These are phyloP conservation scores for Oldenlandia corymbosa DNA, from an alignment of 257 asterid species.

Conservation along the genomic window DNA sequence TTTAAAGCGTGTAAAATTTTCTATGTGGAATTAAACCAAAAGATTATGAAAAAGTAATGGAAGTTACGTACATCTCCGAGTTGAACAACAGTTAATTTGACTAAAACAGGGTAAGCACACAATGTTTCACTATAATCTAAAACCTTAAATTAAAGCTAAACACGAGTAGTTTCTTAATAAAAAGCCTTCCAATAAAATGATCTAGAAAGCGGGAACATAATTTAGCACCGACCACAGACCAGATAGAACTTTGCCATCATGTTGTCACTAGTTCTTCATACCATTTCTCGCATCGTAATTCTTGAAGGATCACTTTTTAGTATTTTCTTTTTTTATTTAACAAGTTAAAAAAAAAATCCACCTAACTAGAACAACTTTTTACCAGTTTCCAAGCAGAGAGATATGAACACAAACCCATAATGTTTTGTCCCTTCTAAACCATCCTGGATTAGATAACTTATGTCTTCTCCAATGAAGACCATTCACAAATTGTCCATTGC, in stretches of 20 bases:
- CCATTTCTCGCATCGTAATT: background rate
- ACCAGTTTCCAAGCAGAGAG: conserved; percentile 25
- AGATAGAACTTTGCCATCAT: conserved; percentile 44
- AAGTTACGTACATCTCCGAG: too few relatives aligned
- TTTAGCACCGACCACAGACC: conserved; percentile 41
- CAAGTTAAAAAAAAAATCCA: too few relatives aligned
- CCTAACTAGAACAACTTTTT: conserved; percentile 8
- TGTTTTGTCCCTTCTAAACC: conserved; percentile 63
- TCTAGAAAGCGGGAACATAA: conserved; percentile 15
- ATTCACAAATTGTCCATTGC: background rate
- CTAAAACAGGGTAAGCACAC: too few relatives aligned
- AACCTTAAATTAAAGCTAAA: too few relatives aligned
- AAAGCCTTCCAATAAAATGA: background rate
- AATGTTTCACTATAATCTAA: too few relatives aligned
- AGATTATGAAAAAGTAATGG: too few relatives aligned
- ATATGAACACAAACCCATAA: conserved; percentile 24
- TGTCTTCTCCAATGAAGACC: conserved; percentile 18
- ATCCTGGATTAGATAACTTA: conserved; percentile 22
- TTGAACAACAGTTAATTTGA: too few relatives aligned
- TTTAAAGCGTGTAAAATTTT: too few relatives aligned
- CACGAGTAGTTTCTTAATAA: background rate
- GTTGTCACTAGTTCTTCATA: conserved; percentile 31
- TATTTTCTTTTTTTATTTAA: too few relatives aligned
- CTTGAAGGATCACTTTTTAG: background rate
- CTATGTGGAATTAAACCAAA: too few relatives aligned